Base-by-base conservation (phyloP, 2,329 filamentous ascomycete species). In the Xylariaceae sp. region DNA sequence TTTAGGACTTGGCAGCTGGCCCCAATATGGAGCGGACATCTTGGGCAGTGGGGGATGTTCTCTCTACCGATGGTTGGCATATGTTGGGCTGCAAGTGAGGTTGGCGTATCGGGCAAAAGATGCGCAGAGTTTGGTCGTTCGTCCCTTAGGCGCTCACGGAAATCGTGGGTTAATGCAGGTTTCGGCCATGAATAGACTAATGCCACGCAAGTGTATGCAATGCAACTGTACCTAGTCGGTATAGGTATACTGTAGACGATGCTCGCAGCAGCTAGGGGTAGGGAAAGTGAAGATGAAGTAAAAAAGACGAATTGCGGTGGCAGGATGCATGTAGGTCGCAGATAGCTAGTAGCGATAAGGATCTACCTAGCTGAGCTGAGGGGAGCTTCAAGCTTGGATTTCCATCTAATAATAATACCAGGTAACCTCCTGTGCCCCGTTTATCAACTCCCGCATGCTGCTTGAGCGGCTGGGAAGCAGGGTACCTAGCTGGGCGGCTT, bases 21-120 rank as follows among this genome's bases (percentile, higher is more conserved):
- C 83, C 83, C 83, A 86, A 75, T 86, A 86, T 34, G 81, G 68
- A 53, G 79, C 66, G 51, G 79, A 74, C 78, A 82, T 82, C 71
- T 70, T 67, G 67, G 56, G 47, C 52, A 61, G 60, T 54, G 60
- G 58, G 60, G 45, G 34, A 36, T 24, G 40, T 12, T 9, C 33
- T 36, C 31, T 43, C 40, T 37, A 16, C 60, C 36, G 61, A 47
- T 64, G 62, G 68, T 63, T 16, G 33, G 33, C 33, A 6, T n/a
- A 6, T 26, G 17, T 53, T 68, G 62, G 63, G 63, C 59, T 64
- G 63, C 61, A 60, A 66, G 61, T 60, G 51, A 65, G 62, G 60
- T 63, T 59, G 60, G 64, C 60, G 60, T 58, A 56, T 60, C 54
- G 54, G 43, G 43, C 34, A 50, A 57, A 52, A 62, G 56, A 62